A percentile compares a stretch with the other conserved stretches of the same genome.
phyloP scores from a whole-genome alignment of 495 filamentous ascomycete species.

The Penicillium angulare region DNA sequence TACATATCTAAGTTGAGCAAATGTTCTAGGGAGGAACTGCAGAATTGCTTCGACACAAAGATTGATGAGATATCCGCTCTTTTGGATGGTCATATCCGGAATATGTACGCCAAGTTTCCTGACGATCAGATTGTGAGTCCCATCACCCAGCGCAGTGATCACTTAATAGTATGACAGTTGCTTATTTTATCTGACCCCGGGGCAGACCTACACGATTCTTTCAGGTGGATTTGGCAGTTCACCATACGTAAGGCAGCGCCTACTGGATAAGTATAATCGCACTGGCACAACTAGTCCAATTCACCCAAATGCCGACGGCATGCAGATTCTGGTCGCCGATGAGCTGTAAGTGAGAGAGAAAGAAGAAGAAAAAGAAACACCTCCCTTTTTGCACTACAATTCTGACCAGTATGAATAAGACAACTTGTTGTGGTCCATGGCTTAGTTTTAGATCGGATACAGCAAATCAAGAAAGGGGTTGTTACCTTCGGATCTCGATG shows the following conservation, averaged over 20 bases:
- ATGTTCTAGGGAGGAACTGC: conserved; percentile 5
- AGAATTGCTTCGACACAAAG: conserved; percentile 50
- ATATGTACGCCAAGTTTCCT: conserved; percentile 45
- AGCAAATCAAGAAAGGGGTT: conserved; percentile 42
- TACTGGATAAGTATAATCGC: conserved; percentile 38
- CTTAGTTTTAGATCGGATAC: conserved; percentile 52
- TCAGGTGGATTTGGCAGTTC: conserved; percentile 67
- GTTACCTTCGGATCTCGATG: conserved; percentile 46
- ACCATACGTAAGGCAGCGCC: conserved; percentile 51
- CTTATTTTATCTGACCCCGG: too few species aligned
- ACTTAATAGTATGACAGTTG: neutral
- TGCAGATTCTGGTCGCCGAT: conserved; percentile 47
- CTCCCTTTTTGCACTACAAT: too few species aligned
- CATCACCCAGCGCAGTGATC: neutral
- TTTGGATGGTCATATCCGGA: conserved; percentile 54
- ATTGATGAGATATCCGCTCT: conserved; percentile 50
- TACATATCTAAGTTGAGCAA: neutral
- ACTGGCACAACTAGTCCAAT: conserved; percentile 3
- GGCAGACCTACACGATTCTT: conserved; percentile 57
- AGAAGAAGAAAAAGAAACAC: neutral
- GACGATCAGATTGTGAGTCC: conserved; percentile 45
- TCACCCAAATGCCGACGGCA: conserved; percentile 33
- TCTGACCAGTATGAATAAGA: conserved; percentile 12
- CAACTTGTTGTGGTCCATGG: conserved; percentile 60
- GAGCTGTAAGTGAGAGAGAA: conserved; percentile 41